These are phyloP conservation scores for Pichia eremophila DNA, from an alignment of 805 yeast species.

Conservation along the genomic window DNA sequence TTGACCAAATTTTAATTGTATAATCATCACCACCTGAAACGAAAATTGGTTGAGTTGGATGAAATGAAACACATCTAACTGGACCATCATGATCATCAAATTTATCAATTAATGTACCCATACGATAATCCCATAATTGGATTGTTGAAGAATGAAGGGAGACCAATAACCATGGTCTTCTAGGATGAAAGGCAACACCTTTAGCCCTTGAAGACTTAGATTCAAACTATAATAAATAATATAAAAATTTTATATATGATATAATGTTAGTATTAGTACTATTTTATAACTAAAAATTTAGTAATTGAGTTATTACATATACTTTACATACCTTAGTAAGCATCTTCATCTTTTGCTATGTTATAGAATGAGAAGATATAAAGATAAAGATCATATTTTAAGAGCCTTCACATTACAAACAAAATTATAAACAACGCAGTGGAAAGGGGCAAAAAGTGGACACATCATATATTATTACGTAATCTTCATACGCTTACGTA, in stretches of 20 bases:
- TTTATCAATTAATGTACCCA: constrained; percentile 95
- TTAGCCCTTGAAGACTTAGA: constrained; percentile 93
- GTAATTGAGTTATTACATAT: background rate
- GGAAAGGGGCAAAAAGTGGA: too few relatives aligned
- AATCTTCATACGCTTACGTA: too few relatives aligned
- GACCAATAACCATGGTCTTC: constrained; percentile 95
- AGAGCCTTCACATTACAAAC: background rate
- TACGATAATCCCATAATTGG: constrained; percentile 98
- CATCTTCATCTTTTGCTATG: constrained; percentile 52
- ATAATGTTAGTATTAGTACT: background rate
- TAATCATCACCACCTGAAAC: constrained; percentile 98
- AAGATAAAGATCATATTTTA: too few relatives aligned
- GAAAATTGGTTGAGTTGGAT: constrained; percentile 95
- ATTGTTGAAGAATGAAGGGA: constrained; percentile 96
- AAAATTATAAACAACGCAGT: background rate
- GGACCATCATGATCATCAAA: constrained; percentile 99
- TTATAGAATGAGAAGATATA: background rate
- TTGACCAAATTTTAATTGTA: constrained; percentile 91
- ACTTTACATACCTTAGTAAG: constrained; percentile 9
- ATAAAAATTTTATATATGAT: too few relatives aligned
- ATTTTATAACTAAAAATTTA: too few relatives aligned
- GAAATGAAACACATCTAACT: constrained; percentile 90
- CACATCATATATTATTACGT: too few relatives aligned
- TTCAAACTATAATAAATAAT: too few relatives aligned
- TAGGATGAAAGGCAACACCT: constrained; percentile 95